Evolutionary conservation across 1,284 basidiomycete genomes (phyloP).

Genomic region (Cronartium quercuum): DNA sequence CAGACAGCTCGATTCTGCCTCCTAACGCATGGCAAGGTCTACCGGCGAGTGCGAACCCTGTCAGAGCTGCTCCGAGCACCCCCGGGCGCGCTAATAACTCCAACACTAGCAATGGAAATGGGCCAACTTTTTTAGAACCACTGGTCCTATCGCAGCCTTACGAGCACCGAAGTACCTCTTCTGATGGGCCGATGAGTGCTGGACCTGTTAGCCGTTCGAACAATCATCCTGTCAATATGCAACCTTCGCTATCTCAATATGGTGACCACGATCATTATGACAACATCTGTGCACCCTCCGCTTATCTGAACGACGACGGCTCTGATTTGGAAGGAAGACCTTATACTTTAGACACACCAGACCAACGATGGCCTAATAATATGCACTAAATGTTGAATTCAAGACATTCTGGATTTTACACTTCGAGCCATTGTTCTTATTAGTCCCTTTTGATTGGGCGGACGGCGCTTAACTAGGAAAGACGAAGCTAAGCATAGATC

Average conservation of each 20-base stretch:
- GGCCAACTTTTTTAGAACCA: slow-evolving; percentile 19
- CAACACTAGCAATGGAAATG: background rate
- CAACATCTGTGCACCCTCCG: background rate
- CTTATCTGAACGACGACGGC: background rate
- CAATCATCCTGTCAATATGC: background rate
- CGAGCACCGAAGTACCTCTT: background rate
- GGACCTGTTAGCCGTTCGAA: background rate
- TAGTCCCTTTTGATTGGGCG: too few species aligned
- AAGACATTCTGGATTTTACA: too few species aligned
- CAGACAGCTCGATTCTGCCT: slow-evolving; percentile 7
- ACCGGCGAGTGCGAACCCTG: background rate
- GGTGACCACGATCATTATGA: background rate
- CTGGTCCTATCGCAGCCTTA: slow-evolving; percentile 33
- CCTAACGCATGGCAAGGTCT: slow-evolving; percentile 2
- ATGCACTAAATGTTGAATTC: background rate
- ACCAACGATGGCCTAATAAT: background rate
- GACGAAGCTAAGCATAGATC: too few species aligned
- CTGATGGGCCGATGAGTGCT: background rate
- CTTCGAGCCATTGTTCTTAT: too few species aligned
- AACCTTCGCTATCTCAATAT: slow-evolving; percentile 2
- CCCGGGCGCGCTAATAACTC: background rate
- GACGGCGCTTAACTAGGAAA: too few species aligned
- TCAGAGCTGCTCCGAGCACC: slow-evolving; percentile 2
- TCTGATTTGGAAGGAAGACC: background rate
- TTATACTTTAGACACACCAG: background rate